phyloP scores from a whole-genome alignment of 176 grass and related monocot genomes.

The Stipa capillata region DNA sequence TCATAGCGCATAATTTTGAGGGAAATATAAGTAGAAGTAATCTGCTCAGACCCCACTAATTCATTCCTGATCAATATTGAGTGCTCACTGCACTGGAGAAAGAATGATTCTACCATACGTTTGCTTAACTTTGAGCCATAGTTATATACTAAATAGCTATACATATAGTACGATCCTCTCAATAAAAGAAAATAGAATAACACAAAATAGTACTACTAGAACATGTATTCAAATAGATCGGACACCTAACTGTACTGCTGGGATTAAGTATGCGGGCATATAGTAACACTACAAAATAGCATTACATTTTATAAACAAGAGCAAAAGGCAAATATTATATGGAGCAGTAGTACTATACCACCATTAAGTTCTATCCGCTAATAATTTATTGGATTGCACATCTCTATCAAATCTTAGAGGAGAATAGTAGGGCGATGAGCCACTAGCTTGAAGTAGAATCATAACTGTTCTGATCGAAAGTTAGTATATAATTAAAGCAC shows the following conservation, averaged over 20 bases:
- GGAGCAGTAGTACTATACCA: too few relatives aligned
- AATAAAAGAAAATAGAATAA: not conserved
- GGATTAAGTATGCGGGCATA: too few relatives aligned
- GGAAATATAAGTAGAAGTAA: constrained; percentile 17
- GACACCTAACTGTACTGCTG: constrained; percentile 5
- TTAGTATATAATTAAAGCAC: too few relatives aligned
- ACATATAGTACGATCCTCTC: not conserved
- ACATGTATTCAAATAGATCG: not conserved
- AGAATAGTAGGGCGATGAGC: not conserved
- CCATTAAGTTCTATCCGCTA: not conserved
- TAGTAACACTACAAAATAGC: too few relatives aligned
- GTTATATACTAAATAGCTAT: not conserved
- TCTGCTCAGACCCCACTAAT: constrained; percentile 33
- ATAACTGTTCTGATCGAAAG: not conserved
- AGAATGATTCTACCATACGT: constrained; percentile 33
- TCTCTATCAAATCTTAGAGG: constrained; percentile 22
- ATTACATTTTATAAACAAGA: too few relatives aligned
- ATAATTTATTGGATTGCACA: constrained; percentile 30
- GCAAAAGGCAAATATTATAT: too few relatives aligned
- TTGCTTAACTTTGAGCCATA: constrained; percentile 8
- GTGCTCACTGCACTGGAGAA: constrained; percentile 42
- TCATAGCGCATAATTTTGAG: constrained; percentile 30
- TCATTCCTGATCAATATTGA: constrained; percentile 15
- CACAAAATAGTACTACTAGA: not conserved
- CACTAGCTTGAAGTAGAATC: constrained; percentile 8